phyloP scores from a whole-genome alignment of 352 stramenopile species.

The Phytophthora brassicae region DNA sequence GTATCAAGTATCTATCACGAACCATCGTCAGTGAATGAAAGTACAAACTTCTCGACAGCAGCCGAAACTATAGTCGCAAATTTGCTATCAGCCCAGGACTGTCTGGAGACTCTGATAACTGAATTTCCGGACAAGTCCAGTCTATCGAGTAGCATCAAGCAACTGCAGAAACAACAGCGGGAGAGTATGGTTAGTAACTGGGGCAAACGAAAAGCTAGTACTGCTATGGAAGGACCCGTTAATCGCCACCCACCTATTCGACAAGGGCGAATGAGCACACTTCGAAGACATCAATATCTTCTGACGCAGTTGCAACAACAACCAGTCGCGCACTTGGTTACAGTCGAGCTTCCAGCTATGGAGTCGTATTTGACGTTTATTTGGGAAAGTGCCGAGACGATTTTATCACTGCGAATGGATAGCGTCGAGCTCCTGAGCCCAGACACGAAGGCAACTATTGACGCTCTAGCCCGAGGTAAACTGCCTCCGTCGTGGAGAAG shows the following conservation, averaged over 20 bases:
- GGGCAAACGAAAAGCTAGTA: slow-evolving; percentile 23
- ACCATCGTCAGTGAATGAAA: neutral
- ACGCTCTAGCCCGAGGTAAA: slow-evolving; percentile 17
- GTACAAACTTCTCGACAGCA: neutral
- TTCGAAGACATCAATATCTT: slow-evolving; percentile 18
- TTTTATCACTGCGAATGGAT: slow-evolving; percentile 36
- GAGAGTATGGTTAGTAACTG: slow-evolving; percentile 44
- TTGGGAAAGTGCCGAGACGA: slow-evolving; percentile 38
- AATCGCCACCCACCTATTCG: slow-evolving; percentile 5
- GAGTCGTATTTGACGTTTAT: slow-evolving; percentile 45
- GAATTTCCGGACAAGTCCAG: slow-evolving; percentile 38
- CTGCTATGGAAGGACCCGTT: neutral
- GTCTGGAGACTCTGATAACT: slow-evolving; percentile 22
- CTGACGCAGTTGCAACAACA: slow-evolving; percentile 30
- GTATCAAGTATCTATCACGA: slow-evolving; percentile 19
- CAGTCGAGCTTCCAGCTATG: slow-evolving; percentile 54
- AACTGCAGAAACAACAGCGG: slow-evolving; percentile 43
- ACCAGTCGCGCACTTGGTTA: slow-evolving; percentile 36
- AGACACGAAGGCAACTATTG: slow-evolving; percentile 23
- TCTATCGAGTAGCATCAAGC: slow-evolving; percentile 38
- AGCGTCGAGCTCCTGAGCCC: slow-evolving; percentile 13
- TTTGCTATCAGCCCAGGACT: slow-evolving; percentile 23
- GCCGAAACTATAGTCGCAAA: neutral
- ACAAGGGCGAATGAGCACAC: slow-evolving; percentile 8
- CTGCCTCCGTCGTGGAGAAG: slow-evolving; percentile 21